A percentile compares a stretch with the other conserved stretches of the same genome.
Evolutionary conservation across 2,329 filamentous ascomycete species (phyloP).

Genomic region (Monosporascus ibericus): DNA sequence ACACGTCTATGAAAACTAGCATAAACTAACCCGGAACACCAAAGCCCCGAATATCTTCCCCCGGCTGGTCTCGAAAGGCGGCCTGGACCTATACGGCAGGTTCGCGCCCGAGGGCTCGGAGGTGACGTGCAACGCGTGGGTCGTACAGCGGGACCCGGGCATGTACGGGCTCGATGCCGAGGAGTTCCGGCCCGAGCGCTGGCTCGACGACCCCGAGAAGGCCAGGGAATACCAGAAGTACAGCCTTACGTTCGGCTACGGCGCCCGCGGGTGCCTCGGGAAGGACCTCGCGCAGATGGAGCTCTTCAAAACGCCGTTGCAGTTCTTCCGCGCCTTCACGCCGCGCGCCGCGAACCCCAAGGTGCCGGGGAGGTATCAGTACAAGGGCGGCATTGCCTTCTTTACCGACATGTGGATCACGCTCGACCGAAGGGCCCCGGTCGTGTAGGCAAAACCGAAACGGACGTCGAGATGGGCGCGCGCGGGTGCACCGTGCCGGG

Average conservation of each 20-base stretch:
- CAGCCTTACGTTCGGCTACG: neutral
- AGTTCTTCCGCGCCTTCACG: neutral
- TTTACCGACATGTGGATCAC: conserved; percentile 3
- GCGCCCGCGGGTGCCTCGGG: neutral
- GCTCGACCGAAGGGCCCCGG: neutral
- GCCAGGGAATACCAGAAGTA: neutral
- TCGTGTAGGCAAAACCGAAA: neutral
- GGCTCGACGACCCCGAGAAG: neutral
- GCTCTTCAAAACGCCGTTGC: neutral
- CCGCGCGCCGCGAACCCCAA: neutral
- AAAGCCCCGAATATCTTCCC: conserved; percentile 43
- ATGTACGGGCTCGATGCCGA: neutral
- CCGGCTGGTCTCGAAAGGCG: conserved; percentile 26
- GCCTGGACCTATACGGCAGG: neutral
- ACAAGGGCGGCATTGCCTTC: conserved; percentile 1
- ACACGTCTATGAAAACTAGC: too few species aligned
- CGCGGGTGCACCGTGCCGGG: neutral
- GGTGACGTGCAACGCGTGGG: neutral
- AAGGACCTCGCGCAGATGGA: neutral
- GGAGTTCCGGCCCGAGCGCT: neutral
- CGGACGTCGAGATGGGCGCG: too few species aligned
- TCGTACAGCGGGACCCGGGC: neutral
- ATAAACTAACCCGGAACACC: too few species aligned
- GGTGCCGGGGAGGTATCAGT: neutral
- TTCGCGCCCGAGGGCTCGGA: neutral